Percentiles rank a stretch among this genome's conserved stretches.
phyloP scores from a whole-genome alignment of 305 asterid species.

The Fraxinus floribunda region DNA sequence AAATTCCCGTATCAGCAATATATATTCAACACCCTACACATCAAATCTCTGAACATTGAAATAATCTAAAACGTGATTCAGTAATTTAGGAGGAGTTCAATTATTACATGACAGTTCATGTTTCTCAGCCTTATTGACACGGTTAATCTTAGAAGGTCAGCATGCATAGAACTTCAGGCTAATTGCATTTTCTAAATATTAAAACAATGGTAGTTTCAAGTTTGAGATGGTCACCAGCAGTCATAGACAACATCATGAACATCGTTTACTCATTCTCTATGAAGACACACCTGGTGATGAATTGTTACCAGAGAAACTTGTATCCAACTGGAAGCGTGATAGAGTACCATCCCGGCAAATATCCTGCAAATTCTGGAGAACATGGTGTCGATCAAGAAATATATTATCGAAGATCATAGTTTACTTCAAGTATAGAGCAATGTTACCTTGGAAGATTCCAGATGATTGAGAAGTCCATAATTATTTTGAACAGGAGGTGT shows the following conservation, averaged over 20 bases:
- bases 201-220: conserved; percentile 30
- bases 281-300: conserved; percentile 76
- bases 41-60: not conserved
- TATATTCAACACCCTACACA: not conserved
- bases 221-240: conserved; percentile 24
- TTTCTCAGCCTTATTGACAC: not conserved
- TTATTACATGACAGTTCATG: not conserved
- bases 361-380: conserved; percentile 49
- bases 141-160: conserved; percentile 21
- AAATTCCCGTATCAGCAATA: not conserved
- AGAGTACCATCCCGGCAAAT: conserved; percentile 59
- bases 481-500: conserved; percentile 52
- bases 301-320: conserved; percentile 71
- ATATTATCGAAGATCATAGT: not conserved
- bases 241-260: conserved; percentile 21
- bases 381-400: not conserved
- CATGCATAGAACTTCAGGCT: conserved; percentile 25
- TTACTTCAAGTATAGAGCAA: not conserved
- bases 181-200: conserved; percentile 23
- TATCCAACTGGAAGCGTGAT: conserved; percentile 68
- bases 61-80: not conserved
- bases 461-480: conserved; percentile 59
- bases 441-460: conserved; percentile 63
- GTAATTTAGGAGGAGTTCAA: not conserved
- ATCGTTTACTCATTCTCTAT: conserved; percentile 24